Base-by-base conservation (phyloP, 2,329 filamentous ascomycete genomes). In the Hypoxylon sp. region DNA sequence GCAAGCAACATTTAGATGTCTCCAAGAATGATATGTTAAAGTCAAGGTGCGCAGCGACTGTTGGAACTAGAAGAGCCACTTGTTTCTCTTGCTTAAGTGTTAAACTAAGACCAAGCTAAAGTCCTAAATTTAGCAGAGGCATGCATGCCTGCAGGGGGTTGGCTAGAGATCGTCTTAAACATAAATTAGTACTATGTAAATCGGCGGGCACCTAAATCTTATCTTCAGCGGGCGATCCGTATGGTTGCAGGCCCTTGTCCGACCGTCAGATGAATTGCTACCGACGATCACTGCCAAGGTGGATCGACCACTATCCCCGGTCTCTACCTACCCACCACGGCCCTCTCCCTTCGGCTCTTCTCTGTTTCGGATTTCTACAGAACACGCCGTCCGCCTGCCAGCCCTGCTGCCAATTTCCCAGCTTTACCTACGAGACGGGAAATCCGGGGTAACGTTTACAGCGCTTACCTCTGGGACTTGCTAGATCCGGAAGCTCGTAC, bases 381-480 rank as follows among this genome's bases (percentile, higher is more conserved):
- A 52, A 39, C 47, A 43, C 41, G 48, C 41, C 50, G 20, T 34
- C 34, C 26, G 17, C 24, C 51, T 49, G 53, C 30, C 48, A 20
- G 41, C 30, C 30, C 11, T 28, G 8, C 41, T 15, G 7, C 6
- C 20, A 6, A 30, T 26, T 37, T 17, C 24, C 41, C 48, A 32
- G 59, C 59, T 57, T 57, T 56, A 50, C 39, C 20, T 37, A 39
- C 56, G 37, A 48, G 19, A 20, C 39, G 37, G 32, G 30, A 47
- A 67, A 62, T 52, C 61, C 61, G 64, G 67, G 67, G 67, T 67
- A 69, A 69, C 67, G 67, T 69, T 67, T 17, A 67, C 58, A 69
- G 67, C 67, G 67, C 67, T 67, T 17, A 67, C 58, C 46, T 26
- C 50, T 26, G 4, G 4, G 61, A 69, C 53, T 67, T 64, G 43